Base-by-base conservation (phyloP, 352 stramenopile genomes). In the Phytophthora cactorum region DNA sequence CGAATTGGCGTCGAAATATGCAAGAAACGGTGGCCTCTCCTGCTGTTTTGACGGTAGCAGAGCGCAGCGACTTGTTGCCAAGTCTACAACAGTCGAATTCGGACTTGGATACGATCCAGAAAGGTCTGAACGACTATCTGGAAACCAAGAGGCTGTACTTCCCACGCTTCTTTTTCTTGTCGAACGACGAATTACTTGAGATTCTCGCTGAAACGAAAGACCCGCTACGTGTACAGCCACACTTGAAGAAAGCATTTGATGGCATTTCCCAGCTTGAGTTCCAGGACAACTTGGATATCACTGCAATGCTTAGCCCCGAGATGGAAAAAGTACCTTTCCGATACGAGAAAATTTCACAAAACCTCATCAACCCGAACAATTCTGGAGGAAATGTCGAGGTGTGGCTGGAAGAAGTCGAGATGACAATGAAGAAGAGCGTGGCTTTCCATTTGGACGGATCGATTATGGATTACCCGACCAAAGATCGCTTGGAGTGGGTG, bases 181-280 rank as follows among this genome's bases (percentile, higher is more conserved):
- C 88, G 2, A 97, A 98, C 68, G 92, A 97, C 51, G 92, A 98
- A 70, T 60, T 98, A 14, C 79, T 98, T 2, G 91, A 97, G 55
- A 98, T 98, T 38, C 79, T 98, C 43, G 90, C 93, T 2, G 92
- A 98, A 68, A 97, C 90, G 1, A 97, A 98, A 68, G 95, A 98
- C 59, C 95, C 95, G 2, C 63, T 97, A 32, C 83, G 92, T n/a
- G 95, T 98, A n/a, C 93, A 98, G 68, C 95, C 95, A 5, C 91
- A 98, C 66, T 70, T 98, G 12, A 98, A 98, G 72, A 98, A 98
- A 44, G 88, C 86, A 14, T 98, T 98, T 54, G 95, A 98, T 60
- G 95, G 95, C 17, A 98, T 98, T 66, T 75, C 82, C 10, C 82
- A 89, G 50, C 83, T 98, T 15, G 92, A 98, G 53, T 98, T 98